Percentiles rank a stretch among this genome's conserved stretches.
Conservation (phyloP, 129 eudicot genomes). For the sunflower (Helianthus annuus) region DNA sequence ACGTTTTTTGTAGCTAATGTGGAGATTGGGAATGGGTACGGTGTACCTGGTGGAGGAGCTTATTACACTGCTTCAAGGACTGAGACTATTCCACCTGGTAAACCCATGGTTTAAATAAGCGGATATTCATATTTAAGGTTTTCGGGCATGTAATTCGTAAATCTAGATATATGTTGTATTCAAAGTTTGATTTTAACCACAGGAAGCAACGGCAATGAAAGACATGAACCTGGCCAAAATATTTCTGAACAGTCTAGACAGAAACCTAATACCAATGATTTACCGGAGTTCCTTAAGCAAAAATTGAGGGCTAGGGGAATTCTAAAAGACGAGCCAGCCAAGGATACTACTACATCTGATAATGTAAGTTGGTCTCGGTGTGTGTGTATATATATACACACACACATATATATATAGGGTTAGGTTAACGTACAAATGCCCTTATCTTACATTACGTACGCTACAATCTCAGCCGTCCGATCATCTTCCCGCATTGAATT, state of each 20-base stretch:
- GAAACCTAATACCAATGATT: constrained; percentile 46
- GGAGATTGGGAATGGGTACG: constrained; percentile 98
- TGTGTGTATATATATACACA: too few species aligned
- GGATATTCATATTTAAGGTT: background rate
- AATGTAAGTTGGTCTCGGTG: constrained; percentile 38
- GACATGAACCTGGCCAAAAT: constrained; percentile 36
- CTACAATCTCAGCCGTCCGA: too few species aligned
- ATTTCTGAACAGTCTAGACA: constrained; percentile 46
- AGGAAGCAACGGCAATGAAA: constrained; percentile 40
- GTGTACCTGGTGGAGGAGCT: constrained; percentile 99
- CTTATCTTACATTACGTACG: too few species aligned
- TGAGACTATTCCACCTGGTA: constrained; percentile 36
- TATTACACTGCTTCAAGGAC: constrained; percentile 51
- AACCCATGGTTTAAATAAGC: constrained; percentile 16
- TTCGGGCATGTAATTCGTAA: background rate
- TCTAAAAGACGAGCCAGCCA: constrained; percentile 53
- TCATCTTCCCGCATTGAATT: too few species aligned
- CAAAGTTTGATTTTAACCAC: constrained; percentile 18
- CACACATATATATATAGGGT: too few species aligned
- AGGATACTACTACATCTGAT: constrained; percentile 27
- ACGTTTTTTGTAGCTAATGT: constrained; percentile 45
- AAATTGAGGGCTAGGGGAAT: constrained; percentile 94
- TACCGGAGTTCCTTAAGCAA: constrained; percentile 90
- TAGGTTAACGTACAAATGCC: too few species aligned
- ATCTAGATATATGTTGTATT: background rate